A percentile compares a stretch with the other conserved stretches of the same genome.
Evolutionary conservation across 352 stramenopile species (phyloP).

Genomic region (Phytophthora pluvialis): DNA sequence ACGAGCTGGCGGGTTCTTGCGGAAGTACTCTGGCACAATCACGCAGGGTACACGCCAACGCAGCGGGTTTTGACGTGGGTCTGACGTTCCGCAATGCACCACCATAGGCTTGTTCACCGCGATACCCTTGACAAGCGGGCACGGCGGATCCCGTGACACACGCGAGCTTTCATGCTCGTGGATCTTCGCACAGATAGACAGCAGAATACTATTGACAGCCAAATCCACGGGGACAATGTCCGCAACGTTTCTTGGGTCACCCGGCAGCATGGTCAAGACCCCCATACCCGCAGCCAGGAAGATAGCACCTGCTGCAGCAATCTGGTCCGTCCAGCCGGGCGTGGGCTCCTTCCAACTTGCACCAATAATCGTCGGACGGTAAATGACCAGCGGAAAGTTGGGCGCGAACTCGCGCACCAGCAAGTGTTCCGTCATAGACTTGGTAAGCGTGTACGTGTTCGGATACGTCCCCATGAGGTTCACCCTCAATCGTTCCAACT

Average conservation of each 20-base stretch:
- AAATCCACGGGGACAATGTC: slow-evolving; percentile 88
- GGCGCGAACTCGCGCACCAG: slow-evolving; percentile 53
- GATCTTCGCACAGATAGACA: slow-evolving; percentile 54
- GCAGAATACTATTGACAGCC: slow-evolving; percentile 78
- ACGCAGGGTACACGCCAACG: slow-evolving; percentile 76
- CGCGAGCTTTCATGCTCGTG: slow-evolving; percentile 24
- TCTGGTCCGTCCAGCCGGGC: slow-evolving; percentile 84
- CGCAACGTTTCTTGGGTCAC: slow-evolving; percentile 77
- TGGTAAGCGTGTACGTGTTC: slow-evolving; percentile 91
- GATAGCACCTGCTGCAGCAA: slow-evolving; percentile 79
- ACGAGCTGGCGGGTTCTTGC: slow-evolving; percentile 64
- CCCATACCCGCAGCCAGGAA: slow-evolving; percentile 81
- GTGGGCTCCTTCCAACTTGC: slow-evolving; percentile 88
- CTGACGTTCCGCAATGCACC: slow-evolving; percentile 80
- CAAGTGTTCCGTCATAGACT: slow-evolving; percentile 88
- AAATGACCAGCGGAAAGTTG: slow-evolving; percentile 74
- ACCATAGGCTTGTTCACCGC: slow-evolving; percentile 51
- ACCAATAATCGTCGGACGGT: slow-evolving; percentile 87
- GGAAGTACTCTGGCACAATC: slow-evolving; percentile 71
- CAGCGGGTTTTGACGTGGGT: slow-evolving; percentile 79
- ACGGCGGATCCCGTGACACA: slow-evolving; percentile 13
- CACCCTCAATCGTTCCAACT: slow-evolving; percentile 69
- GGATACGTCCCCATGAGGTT: slow-evolving; percentile 89
- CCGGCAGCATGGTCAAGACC: slow-evolving; percentile 83
- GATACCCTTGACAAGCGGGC: slow-evolving; percentile 18